Conservation (phyloP, 2,329 filamentous ascomycete species). For the Apiospora saccharicola region DNA sequence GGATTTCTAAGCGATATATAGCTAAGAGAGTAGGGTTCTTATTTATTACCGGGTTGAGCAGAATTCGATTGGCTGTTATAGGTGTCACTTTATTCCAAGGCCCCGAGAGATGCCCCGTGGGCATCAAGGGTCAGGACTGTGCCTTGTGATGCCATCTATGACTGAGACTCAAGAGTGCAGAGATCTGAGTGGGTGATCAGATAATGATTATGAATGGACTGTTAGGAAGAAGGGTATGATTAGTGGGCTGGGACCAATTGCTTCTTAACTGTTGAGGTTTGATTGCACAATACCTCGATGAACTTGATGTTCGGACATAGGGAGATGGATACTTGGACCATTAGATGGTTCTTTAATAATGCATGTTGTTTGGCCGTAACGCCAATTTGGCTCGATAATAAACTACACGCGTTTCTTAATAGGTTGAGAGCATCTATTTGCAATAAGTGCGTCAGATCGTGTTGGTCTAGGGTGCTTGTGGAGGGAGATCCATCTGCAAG, state of each 20-base stretch:
- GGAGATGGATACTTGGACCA: neutral
- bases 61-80: neutral
- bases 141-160: too few species aligned
- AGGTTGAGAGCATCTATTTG: neutral
- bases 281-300: neutral
- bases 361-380: neutral
- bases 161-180: too few species aligned
- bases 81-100: neutral
- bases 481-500: neutral
- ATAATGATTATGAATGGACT: neutral
- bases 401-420: neutral
- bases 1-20: neutral
- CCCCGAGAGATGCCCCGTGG: neutral
- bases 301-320: neutral
- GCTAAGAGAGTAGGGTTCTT: neutral
- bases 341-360: neutral
- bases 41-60: neutral
- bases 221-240: neutral
- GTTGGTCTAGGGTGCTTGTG: neutral
- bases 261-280: neutral
- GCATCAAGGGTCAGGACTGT: too few species aligned
- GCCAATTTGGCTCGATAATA: neutral
- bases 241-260: neutral
- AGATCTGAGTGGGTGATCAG: too few species aligned
- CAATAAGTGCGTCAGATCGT: neutral